phyloP scores from a whole-genome alignment of 257 asterid genomes.

The Solanum dulcamara region DNA sequence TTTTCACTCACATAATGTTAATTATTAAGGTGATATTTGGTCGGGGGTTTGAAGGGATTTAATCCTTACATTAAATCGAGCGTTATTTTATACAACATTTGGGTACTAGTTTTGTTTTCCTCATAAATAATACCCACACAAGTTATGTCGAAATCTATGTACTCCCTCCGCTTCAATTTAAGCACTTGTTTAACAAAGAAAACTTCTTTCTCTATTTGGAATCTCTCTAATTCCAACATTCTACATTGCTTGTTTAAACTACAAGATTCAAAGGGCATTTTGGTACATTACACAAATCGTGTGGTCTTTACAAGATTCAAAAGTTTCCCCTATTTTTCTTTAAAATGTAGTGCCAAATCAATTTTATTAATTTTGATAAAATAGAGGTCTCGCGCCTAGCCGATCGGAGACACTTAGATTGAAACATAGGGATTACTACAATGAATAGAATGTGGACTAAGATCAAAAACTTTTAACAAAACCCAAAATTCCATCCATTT shows the following conservation, averaged over 20 bases:
- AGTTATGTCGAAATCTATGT: neutral
- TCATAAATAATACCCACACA: neutral
- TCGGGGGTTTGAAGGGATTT: neutral
- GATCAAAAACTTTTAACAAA: too few relatives aligned
- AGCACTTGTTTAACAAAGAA: neutral
- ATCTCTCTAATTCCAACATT: neutral
- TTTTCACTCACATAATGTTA: neutral
- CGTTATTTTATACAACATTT: neutral
- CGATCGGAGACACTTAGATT: neutral
- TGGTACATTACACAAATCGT: neutral
- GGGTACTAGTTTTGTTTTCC: neutral
- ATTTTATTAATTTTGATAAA: neutral
- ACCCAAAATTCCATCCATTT: too few relatives aligned
- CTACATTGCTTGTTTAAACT: neutral
- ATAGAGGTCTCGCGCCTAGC: neutral
- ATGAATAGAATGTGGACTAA: neutral
- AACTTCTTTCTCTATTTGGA: neutral
- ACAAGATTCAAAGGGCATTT: neutral
- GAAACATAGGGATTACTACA: neutral
- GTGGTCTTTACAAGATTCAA: neutral
- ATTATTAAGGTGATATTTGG: neutral
- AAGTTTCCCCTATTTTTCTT: neutral
- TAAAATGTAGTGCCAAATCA: neutral
- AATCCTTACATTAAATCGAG: neutral
- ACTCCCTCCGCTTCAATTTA: neutral